Evolutionary conservation across 192 early-diverging fungal genomes (phyloP).

Genomic region (Oehlia diaphana): DNA sequence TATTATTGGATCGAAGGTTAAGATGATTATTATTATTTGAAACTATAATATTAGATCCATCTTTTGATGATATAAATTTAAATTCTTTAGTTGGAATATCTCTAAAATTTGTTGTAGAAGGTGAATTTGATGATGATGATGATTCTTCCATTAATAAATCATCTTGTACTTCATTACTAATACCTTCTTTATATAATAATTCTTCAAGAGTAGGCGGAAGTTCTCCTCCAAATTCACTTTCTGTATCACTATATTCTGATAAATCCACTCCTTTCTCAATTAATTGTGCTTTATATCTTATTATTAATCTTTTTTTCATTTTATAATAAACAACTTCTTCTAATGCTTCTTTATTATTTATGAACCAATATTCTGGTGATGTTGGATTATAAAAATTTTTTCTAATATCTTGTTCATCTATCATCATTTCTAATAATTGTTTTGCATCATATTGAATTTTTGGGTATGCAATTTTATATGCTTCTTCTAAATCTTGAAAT

Average conservation of each 20-base stretch:
- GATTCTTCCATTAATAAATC: not conserved
- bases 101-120: not conserved
- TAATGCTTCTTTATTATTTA: slow-evolving; percentile 12
- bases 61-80: not conserved
- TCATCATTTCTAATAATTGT: not conserved
- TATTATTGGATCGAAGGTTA: not conserved
- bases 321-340: slow-evolving; percentile 18
- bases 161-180: not conserved
- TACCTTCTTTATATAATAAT: not conserved
- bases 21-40: not conserved
- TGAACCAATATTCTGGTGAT: slow-evolving; percentile 15
- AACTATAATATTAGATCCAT: not conserved
- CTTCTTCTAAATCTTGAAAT: not conserved
- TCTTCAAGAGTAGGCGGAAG: not conserved
- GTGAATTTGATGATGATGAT: not conserved
- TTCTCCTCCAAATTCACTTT: slow-evolving; percentile 3
- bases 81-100: no score
- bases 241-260: not conserved
- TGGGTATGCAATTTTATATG: not conserved
- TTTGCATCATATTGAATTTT: slow-evolving; percentile 4
- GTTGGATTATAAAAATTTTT: slow-evolving; percentile 2
- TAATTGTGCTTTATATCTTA: not conserved
- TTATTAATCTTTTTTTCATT: slow-evolving; percentile 18
- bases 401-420: not conserved
- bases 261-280: not conserved